Base-by-base conservation (phyloP, 2,329 filamentous ascomycete species). In the Cladosporium austrohemisphaericum region DNA sequence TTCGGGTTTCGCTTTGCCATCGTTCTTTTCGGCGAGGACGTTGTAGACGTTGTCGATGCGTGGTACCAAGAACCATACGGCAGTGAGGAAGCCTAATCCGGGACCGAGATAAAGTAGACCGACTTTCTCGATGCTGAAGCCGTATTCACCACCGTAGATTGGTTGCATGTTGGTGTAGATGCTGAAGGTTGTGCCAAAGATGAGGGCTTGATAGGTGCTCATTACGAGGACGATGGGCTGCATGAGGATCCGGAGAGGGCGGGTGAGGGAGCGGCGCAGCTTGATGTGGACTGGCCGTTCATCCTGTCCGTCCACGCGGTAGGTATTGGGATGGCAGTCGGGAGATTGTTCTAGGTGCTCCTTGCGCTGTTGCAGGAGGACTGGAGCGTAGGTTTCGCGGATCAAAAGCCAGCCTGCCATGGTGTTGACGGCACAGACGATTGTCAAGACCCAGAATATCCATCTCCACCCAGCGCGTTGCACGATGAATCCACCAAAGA, bases 41-140 rank as follows among this genome's bases (percentile, higher is more conserved):
- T 75, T 76, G 60, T 74, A 76, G 9, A 77, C 64, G 0, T 64
- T 67, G 52, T 76, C 74, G 55, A 77, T 76, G 3, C 66, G 61
- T 1, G 72, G 67, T 4, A 75, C 71, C 28, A 75, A 56, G 59
- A 76, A 71, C 64, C 68, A 71, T 18, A 74, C 69, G 5, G 69
- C 66, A 35, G 67, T 63, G 1, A 75, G 54, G 51, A 73, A 74
- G 1, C 73, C 71, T 0, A 69, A 52, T 0, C 72, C 72, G 4
- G 70, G 72, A 2, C 69, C 71, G 0, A 75, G 67, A 52, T 74
- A 75, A 3, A 73, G 55, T 1, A 75, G 58, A 1, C 72, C 72
- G 16, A 74, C 71, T 55, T 74, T 66, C 50, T 73, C 71, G 2
- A 71, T 75, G 43, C 57, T 67, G 57, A 75, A 74, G 50, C 68